Evolutionary conservation across 495 filamentous ascomycete genomes (phyloP).

Genomic region (Umbilicaria muhlenbergii): DNA sequence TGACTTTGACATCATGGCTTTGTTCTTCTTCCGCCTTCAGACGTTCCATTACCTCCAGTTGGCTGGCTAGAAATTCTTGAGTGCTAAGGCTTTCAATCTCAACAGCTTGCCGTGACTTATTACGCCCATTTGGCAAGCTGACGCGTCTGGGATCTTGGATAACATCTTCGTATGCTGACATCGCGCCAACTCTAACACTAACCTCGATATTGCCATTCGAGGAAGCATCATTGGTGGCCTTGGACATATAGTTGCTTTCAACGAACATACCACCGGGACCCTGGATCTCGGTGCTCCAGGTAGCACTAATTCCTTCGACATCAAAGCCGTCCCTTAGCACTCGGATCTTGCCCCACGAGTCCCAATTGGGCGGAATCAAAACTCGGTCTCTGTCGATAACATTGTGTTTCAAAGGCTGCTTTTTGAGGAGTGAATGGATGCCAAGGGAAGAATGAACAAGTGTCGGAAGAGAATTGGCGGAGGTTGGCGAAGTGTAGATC

Average conservation of each 20-base stretch:
- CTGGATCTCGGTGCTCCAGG: conserved; percentile 72
- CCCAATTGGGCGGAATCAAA: conserved; percentile 89
- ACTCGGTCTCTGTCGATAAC: conserved; percentile 94
- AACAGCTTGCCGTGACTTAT: too few species aligned
- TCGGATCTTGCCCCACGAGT: conserved; percentile 95
- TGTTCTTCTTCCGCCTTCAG: conserved; percentile 45
- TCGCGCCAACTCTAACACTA: conserved; percentile 34
- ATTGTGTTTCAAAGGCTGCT: conserved; percentile 77
- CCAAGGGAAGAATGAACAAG: conserved; percentile 78
- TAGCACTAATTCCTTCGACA: conserved; percentile 68
- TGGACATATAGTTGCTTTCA: neutral
- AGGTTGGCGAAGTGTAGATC: conserved; percentile 76
- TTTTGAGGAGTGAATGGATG: conserved; percentile 75
- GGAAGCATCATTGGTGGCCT: conserved; percentile 6
- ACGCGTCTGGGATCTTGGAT: conserved; percentile 46
- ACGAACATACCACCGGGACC: conserved; percentile 11
- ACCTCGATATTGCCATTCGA: conserved; percentile 11
- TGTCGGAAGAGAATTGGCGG: conserved; percentile 61
- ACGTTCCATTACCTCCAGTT: conserved; percentile 57
- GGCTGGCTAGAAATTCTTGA: conserved; percentile 60
- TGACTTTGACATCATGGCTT: conserved; percentile 32
- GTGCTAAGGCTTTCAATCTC: conserved; percentile 29
- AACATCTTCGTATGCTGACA: conserved; percentile 61
- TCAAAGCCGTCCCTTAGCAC: conserved; percentile 90
- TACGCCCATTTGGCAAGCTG: too few species aligned